Evolutionary conservation across 768 basidiomycete genomes (phyloP).

Genomic region (Lentinula sp.): DNA sequence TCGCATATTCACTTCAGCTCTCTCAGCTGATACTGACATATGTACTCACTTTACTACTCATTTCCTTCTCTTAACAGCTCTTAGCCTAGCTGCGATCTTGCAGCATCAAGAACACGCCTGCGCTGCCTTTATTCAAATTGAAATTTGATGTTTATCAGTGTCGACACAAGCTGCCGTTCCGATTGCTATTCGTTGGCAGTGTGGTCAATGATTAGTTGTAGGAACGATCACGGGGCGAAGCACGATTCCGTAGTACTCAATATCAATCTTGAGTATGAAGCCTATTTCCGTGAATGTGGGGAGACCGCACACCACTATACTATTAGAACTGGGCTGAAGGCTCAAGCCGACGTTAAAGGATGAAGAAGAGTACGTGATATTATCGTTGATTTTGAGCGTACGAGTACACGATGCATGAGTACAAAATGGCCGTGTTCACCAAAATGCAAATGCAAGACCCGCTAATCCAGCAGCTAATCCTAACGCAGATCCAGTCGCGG

Average conservation of each 20-base stretch:
- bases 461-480: conserved; percentile 17
- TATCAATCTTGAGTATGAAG: too few species aligned
- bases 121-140: background rate
- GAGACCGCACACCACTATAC: too few species aligned
- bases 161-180: background rate
- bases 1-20: too few species aligned
- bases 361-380: background rate
- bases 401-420: background rate
- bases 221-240: too few species aligned
- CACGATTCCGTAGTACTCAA: too few species aligned
- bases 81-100: background rate
- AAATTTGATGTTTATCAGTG: background rate
- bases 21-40: too few species aligned
- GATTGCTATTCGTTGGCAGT: background rate
- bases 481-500: conserved; percentile 7
- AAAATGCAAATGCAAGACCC: conserved; percentile 15
- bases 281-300: too few species aligned
- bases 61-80: background rate
- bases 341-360: background rate
- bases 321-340: too few species aligned
- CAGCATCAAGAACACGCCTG: background rate
- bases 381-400: background rate
- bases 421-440: conserved; percentile 1
- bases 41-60: background rate
- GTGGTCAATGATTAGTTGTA: too few species aligned